Percentiles rank a stretch among this genome's conserved stretches.
phyloP scores from a whole-genome alignment of 2,329 filamentous ascomycete species.

The Capronia americana region DNA sequence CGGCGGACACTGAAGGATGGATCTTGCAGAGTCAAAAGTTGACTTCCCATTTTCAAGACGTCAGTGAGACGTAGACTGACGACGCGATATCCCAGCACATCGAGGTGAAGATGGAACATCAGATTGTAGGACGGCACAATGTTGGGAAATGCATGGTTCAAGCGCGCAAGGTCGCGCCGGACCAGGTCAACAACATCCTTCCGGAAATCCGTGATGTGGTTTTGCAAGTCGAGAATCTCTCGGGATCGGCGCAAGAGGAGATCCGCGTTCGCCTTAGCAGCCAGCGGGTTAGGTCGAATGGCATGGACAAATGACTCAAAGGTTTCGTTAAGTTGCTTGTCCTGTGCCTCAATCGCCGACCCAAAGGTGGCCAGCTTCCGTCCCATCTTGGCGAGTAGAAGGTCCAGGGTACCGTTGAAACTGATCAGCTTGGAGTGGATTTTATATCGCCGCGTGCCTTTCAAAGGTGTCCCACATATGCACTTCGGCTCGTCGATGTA shows the following conservation, averaged over 20 bases:
- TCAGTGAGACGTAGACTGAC: slow-evolving; percentile 38
- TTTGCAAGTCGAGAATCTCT: slow-evolving; percentile 36
- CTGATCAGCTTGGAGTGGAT: slow-evolving; percentile 30
- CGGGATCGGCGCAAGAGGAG: slow-evolving; percentile 37
- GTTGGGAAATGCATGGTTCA: slow-evolving; percentile 37
- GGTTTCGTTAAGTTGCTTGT: slow-evolving; percentile 28
- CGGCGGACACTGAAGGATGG: slow-evolving; percentile 38
- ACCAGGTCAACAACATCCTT: slow-evolving; percentile 36
- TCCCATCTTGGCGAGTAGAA: slow-evolving; percentile 38
- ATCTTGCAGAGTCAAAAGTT: slow-evolving; percentile 33
- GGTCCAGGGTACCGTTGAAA: slow-evolving; percentile 35
- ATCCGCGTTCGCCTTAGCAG: slow-evolving; percentile 36
- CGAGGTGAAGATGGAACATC: slow-evolving; percentile 39
- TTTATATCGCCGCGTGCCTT: slow-evolving; percentile 35
- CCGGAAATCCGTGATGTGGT: slow-evolving; percentile 33
- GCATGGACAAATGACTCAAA: slow-evolving; percentile 34
- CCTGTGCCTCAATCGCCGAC: slow-evolving; percentile 31
- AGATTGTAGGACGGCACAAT: slow-evolving; percentile 38
- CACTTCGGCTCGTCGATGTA: slow-evolving; percentile 31
- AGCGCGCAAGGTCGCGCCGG: slow-evolving; percentile 30
- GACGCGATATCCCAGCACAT: slow-evolving; percentile 38
- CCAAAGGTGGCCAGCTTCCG: slow-evolving; percentile 34
- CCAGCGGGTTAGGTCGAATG: slow-evolving; percentile 40
- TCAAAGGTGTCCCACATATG: slow-evolving; percentile 32
- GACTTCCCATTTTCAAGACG: slow-evolving; percentile 31